phyloP scores from a whole-genome alignment of 768 basidiomycete genomes.

The Tulasnella sp. region DNA sequence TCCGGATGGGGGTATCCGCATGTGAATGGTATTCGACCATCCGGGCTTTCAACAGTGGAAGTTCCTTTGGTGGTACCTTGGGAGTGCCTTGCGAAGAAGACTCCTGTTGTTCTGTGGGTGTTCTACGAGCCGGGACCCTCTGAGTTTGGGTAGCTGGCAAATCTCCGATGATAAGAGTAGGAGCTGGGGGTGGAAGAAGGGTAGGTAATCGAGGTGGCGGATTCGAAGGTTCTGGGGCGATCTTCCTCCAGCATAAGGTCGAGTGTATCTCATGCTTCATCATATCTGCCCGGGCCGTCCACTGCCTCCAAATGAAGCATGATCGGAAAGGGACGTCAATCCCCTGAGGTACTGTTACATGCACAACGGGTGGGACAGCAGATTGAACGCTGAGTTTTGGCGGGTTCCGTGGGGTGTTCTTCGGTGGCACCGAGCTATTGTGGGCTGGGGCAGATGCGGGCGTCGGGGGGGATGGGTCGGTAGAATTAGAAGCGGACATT shows the following conservation, averaged over 20 bases:
- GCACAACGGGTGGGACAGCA: neutral
- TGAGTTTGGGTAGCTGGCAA: neutral
- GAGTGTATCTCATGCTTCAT: slow-evolving; percentile 1
- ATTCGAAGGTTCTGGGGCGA: neutral
- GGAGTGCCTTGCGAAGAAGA: neutral
- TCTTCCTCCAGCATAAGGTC: neutral
- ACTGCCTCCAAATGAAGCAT: slow-evolving; percentile 8
- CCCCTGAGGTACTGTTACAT: neutral
- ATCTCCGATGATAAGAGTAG: neutral
- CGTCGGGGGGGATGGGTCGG: neutral
- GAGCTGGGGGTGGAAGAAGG: neutral
- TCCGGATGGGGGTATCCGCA: neutral
- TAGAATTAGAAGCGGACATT: neutral
- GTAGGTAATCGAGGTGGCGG: neutral
- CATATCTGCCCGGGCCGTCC: neutral
- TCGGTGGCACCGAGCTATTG: neutral
- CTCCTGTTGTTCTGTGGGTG: neutral
- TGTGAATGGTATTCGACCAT: neutral
- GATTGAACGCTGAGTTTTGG: neutral
- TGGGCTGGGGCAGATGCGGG: neutral
- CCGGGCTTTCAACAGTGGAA: neutral
- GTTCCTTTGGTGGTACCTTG: neutral
- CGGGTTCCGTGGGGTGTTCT: neutral
- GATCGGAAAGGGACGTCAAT: neutral
- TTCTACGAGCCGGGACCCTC: neutral